A percentile compares a stretch with the other conserved stretches of the same genome.
Conservation (phyloP, 2,329 filamentous ascomycete species). For the Calonectria fujianensis region DNA sequence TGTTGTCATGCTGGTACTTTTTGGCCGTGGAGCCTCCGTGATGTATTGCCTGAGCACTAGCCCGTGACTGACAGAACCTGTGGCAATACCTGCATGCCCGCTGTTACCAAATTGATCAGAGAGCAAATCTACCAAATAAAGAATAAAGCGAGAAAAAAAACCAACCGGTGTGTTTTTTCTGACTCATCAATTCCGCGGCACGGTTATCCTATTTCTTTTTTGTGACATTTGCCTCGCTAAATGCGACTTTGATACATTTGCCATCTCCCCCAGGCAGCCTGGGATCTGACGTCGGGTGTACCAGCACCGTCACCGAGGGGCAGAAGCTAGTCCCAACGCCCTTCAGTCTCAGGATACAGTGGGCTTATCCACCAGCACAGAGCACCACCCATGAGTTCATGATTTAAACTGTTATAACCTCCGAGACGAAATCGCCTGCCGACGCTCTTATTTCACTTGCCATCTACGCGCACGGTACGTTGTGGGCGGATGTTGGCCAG, state of each 20-base stretch:
- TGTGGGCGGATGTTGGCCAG: slow-evolving; percentile 6
- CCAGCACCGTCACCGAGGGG: slow-evolving; percentile 48
- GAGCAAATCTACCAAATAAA: slow-evolving; percentile 17
- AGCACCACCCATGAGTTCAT: slow-evolving; percentile 33
- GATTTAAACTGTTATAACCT: slow-evolving; percentile 28
- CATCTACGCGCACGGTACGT: slow-evolving; percentile 26
- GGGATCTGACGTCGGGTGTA: slow-evolving; percentile 48
- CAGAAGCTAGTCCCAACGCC: slow-evolving; percentile 45
- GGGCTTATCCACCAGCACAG: slow-evolving; percentile 33
- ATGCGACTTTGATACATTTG: slow-evolving; percentile 9
- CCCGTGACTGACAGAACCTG: neutral
- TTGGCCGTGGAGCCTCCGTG: slow-evolving; percentile 24
- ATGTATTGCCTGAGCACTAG: slow-evolving; percentile 33
- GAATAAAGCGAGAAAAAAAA: slow-evolving; percentile 20
- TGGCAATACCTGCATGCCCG: slow-evolving; percentile 19
- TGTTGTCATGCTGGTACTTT: slow-evolving; percentile 31
- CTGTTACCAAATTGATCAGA: neutral
- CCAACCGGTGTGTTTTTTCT: neutral
- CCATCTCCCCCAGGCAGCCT: slow-evolving; percentile 27
- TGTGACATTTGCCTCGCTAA: slow-evolving; percentile 6
- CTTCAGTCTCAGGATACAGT: slow-evolving; percentile 52
- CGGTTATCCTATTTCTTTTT: slow-evolving; percentile 7
- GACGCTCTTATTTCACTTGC: neutral
- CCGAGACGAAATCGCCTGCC: slow-evolving; percentile 25
- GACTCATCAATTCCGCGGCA: slow-evolving; percentile 22